Evolutionary conservation across 75 land plant species (phyloP).

Genomic region (Cupressus sempervirens): DNA sequence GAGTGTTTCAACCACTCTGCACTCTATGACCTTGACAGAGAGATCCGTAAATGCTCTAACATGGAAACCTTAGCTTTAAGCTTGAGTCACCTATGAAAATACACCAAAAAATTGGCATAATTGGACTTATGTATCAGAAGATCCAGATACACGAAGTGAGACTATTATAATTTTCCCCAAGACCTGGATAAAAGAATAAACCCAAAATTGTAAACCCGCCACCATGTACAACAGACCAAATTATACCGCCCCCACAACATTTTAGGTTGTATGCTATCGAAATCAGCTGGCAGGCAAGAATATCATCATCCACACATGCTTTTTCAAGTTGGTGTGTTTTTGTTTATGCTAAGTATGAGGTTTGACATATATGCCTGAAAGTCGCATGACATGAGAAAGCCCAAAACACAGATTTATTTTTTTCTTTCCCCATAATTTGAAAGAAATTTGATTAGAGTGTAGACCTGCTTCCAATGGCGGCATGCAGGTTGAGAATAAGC

Average conservation of each 20-base stretch:
- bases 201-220: background rate
- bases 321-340: background rate
- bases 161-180: too few relatives aligned
- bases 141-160: too few relatives aligned
- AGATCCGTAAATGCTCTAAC: too few relatives aligned
- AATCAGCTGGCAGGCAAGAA: background rate
- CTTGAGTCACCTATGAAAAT: too few relatives aligned
- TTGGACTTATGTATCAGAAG: too few relatives aligned
- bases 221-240: background rate
- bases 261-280: background rate
- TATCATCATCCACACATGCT: background rate
- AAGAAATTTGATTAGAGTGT: background rate
- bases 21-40: too few relatives aligned
- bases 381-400: background rate
- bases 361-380: background rate
- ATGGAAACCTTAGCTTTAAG: too few relatives aligned
- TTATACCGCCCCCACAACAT: background rate
- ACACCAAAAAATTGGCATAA: too few relatives aligned
- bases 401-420: background rate
- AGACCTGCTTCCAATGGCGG: conserved; percentile 44
- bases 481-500: conserved; percentile 38
- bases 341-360: background rate
- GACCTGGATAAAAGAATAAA: too few relatives aligned
- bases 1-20: too few relatives aligned
- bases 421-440: background rate